These are phyloP conservation scores for Arthrobotrys sinensis DNA, from an alignment of 2,329 filamentous ascomycete species.

Conservation along the genomic window DNA sequence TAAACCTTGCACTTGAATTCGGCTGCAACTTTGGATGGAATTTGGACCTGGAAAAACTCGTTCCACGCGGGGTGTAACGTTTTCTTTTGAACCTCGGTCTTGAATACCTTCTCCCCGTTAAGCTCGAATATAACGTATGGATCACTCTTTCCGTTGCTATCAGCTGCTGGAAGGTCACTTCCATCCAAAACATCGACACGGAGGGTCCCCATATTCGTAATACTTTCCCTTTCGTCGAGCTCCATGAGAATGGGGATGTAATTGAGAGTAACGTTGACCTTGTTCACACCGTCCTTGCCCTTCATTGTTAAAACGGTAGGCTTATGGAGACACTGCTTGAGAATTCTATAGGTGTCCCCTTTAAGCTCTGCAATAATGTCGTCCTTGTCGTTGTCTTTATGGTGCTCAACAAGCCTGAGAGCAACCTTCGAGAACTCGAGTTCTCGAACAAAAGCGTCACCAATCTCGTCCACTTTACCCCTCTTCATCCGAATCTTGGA, in stretches of 20 bases:
- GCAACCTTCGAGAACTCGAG: conserved; percentile 97
- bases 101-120: conserved; percentile 90
- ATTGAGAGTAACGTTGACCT: conserved; percentile 90
- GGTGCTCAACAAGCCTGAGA: conserved; percentile 85
- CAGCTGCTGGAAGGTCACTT: conserved; percentile 88
- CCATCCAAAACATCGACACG: conserved; percentile 94
- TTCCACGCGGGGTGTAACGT: conserved; percentile 96
- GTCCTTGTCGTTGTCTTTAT: conserved; percentile 78
- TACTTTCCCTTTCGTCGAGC: conserved; percentile 93
- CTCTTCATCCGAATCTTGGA: conserved; percentile 79
- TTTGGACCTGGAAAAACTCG: conserved; percentile 88
- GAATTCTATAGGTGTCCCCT: conserved; percentile 86
- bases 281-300: conserved; percentile 83
- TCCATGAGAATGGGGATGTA: conserved; percentile 95
- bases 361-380: conserved; percentile 84
- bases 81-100: conserved; percentile 97
- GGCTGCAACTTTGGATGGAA: conserved; percentile 87
- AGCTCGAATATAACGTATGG: conserved; percentile 96
- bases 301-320: conserved; percentile 86
- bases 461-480: conserved; percentile 87
- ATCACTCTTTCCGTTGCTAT: conserved; percentile 96
- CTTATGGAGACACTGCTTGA: conserved; percentile 89
- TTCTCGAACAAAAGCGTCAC: conserved; percentile 95
- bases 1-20: conserved; percentile 87
- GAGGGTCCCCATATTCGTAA: conserved; percentile 98